phyloP scores from a whole-genome alignment of 345 rosid species.

The Populus nigra region DNA sequence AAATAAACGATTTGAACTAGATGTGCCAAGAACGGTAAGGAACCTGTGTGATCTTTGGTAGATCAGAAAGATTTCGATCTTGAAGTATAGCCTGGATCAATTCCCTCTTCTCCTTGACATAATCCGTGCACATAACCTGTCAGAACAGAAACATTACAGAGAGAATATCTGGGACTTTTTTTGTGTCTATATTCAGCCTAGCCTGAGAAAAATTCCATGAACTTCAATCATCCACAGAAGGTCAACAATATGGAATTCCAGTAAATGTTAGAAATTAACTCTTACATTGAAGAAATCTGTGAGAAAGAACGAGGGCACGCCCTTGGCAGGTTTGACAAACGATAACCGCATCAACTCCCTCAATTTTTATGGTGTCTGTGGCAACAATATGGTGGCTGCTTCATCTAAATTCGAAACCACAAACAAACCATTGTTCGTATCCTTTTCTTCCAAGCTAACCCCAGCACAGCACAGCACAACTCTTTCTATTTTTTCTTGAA shows the following conservation, averaged over 20 bases:
- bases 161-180: too few species aligned
- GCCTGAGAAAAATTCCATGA: background rate
- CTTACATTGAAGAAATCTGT: conserved; percentile 33
- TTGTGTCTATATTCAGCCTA: background rate
- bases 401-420: conserved; percentile 58
- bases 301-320: conserved; percentile 29
- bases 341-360: conserved; percentile 58
- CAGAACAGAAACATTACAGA: background rate
- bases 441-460: conserved; percentile 74
- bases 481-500: conserved; percentile 51
- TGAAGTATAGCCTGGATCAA: conserved; percentile 29
- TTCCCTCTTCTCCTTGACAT: conserved; percentile 31
- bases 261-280: too few species aligned
- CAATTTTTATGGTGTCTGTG: conserved; percentile 64
- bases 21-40: background rate
- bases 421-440: conserved; percentile 60
- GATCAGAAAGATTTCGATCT: conserved; percentile 25
- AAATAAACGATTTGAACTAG: background rate
- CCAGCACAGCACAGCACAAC: conserved; percentile 66
- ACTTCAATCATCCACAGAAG: background rate
- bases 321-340: conserved; percentile 43
- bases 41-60: conserved; percentile 38
- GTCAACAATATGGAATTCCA: background rate
- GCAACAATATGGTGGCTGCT: conserved; percentile 58
- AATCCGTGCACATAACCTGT: conserved; percentile 40